These are phyloP conservation scores for Umbelopsis sp. DNA, from an alignment of 371 early-diverging fungal species.

Conservation along the genomic window DNA sequence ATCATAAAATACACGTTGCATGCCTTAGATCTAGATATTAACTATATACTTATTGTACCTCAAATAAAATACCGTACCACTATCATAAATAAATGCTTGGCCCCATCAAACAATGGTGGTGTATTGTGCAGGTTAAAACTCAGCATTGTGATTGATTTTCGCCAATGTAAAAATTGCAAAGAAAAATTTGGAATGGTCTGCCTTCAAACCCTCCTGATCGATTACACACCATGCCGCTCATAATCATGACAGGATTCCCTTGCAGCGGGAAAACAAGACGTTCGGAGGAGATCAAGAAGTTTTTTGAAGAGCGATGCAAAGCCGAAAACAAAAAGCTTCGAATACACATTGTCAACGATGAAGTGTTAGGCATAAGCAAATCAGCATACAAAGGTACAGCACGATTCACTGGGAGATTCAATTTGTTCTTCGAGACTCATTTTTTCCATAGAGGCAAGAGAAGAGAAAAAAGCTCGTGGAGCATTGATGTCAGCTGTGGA, in stretches of 20 bases:
- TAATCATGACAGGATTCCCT: conserved; percentile 88
- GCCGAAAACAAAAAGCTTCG: conserved; percentile 49
- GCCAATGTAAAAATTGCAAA: background rate
- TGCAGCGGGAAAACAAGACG: conserved; percentile 90
- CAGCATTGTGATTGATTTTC: background rate
- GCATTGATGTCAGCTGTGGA: conserved; percentile 91
- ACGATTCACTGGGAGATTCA: background rate
- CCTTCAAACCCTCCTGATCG: background rate
- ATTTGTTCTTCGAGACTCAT: background rate
- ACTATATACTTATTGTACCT: background rate
- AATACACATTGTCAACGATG: conserved; percentile 83
- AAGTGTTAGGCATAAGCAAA: conserved; percentile 66
- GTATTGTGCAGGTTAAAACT: too few species aligned
- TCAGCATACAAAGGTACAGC: conserved; percentile 64
- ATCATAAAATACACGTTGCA: background rate
- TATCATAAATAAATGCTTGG: too few species aligned
- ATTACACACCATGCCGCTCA: conserved; percentile 78
- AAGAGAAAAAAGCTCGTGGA: conserved; percentile 94
- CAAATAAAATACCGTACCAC: too few species aligned
- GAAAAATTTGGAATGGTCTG: background rate
- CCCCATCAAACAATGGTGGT: too few species aligned
- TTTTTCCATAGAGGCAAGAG: conserved; percentile 48
- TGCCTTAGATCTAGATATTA: background rate
- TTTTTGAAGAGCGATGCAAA: conserved; percentile 59
- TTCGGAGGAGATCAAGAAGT: conserved; percentile 70